These are phyloP conservation scores for sunflower (Helianthus annuus) DNA, from an alignment of 129 eudicot genomes.

Conservation along the genomic window HanXRQr2.0-SUNRISE NC_035438.2:9047077-9047576, in stretches of 20 bases:
- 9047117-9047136: constrained; percentile 67
- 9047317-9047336: constrained; percentile 64
- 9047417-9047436: constrained; percentile 47
- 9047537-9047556: constrained; percentile 41
- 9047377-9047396: constrained; percentile 70
- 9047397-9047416: constrained; percentile 62
- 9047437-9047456: constrained; percentile 54
- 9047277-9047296: constrained; percentile 52
- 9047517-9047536: constrained; percentile 37
- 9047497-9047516: constrained; percentile 47
- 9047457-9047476: constrained; percentile 65
- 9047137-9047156: constrained; percentile 28
- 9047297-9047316: constrained; percentile 51
- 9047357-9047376: constrained; percentile 55
- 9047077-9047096: constrained; percentile 41
- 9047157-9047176: constrained; percentile 32
- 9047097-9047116: constrained; percentile 41
- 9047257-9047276: constrained; percentile 30
- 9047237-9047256: constrained; percentile 64
- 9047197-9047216: constrained; percentile 48
- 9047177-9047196: constrained; percentile 52
- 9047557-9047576: constrained; percentile 26
- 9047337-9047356: constrained; percentile 48
- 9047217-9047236: constrained; percentile 43
- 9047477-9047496: constrained; percentile 53